phyloP scores from a whole-genome alignment of 331 rosid genomes.

The Malus hybrid region DNA sequence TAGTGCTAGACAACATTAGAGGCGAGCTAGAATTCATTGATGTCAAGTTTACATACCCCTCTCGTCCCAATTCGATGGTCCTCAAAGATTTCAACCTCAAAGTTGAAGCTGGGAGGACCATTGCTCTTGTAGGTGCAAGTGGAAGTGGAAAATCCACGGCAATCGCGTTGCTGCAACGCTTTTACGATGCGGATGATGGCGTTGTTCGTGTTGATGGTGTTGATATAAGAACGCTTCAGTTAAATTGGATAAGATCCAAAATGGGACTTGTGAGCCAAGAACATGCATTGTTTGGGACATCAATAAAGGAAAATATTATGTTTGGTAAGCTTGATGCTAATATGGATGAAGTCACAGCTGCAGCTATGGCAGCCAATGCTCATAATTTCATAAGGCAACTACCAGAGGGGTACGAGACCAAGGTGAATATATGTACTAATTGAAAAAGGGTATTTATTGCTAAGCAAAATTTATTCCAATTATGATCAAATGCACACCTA shows the following conservation, averaged over 20 bases:
- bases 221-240: slow-evolving; percentile 54
- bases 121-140: slow-evolving; percentile 91
- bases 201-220: slow-evolving; percentile 61
- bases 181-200: slow-evolving; percentile 74
- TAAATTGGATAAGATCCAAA: slow-evolving; percentile 75
- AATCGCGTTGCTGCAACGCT: slow-evolving; percentile 73
- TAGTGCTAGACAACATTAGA: slow-evolving; percentile 32
- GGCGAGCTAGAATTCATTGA: slow-evolving; percentile 59
- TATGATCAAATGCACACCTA: background rate
- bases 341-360: slow-evolving; percentile 71
- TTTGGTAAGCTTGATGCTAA: slow-evolving; percentile 85
- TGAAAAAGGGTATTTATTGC: background rate
- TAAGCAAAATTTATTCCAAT: background rate
- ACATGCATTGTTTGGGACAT: slow-evolving; percentile 96
- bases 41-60: slow-evolving; percentile 75
- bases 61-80: slow-evolving; percentile 58
- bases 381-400: slow-evolving; percentile 85
- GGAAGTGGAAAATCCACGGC: slow-evolving; percentile 96
- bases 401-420: slow-evolving; percentile 90
- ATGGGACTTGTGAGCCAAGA: slow-evolving; percentile 99
- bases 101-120: slow-evolving; percentile 78
- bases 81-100: slow-evolving; percentile 68
- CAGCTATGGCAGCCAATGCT: slow-evolving; percentile 87
- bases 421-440: slow-evolving; percentile 28
- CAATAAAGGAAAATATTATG: slow-evolving; percentile 75